Evolutionary conservation across 176 grass and related monocot species (phyloP).

Genomic region (barley (Hordeum vulgare)): DNA sequence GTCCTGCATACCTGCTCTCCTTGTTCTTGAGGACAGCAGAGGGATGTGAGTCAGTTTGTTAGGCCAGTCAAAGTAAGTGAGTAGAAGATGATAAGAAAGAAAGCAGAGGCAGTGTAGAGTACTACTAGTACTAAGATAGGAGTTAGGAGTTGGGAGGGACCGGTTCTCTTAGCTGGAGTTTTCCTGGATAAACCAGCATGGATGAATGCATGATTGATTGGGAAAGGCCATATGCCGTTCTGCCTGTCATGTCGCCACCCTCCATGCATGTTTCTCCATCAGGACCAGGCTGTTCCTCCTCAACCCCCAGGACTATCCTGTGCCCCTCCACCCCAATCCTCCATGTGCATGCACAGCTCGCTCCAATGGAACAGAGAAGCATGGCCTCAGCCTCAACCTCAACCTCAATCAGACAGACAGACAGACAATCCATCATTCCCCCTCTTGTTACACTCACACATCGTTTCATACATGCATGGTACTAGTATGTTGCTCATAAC

Average conservation of each 20-base stretch:
- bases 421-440: neutral
- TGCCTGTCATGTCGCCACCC: conserved; percentile 48
- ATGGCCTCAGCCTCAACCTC: neutral
- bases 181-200: conserved; percentile 32
- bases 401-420: conserved; percentile 1
- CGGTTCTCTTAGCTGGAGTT: conserved; percentile 34
- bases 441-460: neutral
- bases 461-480: conserved; percentile 36
- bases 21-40: neutral
- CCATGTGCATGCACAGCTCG: conserved; percentile 35
- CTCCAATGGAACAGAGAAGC: neutral
- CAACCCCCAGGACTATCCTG: conserved; percentile 42
- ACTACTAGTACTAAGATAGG: neutral
- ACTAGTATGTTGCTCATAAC: conserved; percentile 19
- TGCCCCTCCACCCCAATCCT: conserved; percentile 34
- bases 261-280: conserved; percentile 23
- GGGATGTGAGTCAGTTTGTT: neutral
- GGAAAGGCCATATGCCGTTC: conserved; percentile 24
- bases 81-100: conserved; percentile 3
- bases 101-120: neutral
- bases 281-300: conserved; percentile 52
- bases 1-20: neutral
- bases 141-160: conserved; percentile 26
- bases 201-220: conserved; percentile 49
- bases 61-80: conserved; percentile 13